Base-by-base conservation (phyloP, 441 rosid species). In the Populus tomentosa region DNA sequence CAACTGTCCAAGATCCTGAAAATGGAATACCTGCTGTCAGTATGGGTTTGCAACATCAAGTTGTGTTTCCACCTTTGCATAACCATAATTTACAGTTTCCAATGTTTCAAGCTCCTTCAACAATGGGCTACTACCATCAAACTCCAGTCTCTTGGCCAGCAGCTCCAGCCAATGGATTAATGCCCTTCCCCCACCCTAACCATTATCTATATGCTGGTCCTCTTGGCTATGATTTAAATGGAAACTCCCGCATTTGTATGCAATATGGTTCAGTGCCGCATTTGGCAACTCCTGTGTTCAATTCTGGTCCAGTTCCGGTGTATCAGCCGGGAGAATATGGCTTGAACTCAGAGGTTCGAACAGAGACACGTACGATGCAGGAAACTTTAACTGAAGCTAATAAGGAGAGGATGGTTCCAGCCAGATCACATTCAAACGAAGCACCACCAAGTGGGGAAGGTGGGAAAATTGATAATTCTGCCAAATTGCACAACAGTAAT, bases 101-200 rank as follows among this genome's bases (percentile, higher is more conserved):
- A 10, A 76, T 90, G 81, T 88, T 86, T 81, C 96, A 88, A 81
- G 77, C 86, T 88, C 89, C 94, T 83, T 75, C 97, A 75, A 73
- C 92, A 53, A 71, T 89, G 89, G 91, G 91, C 80, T 94, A 92
- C 89, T 94, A 89, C 80, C 94, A 88, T 85, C 96, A 92, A 85
- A 90, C 86, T 86, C 92, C 91, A 71, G 91, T 90, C 78, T 85
- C 98, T 24, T 96, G 98, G 99, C 82, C 92, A 16, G 86, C 92
- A 26, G 84, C 87, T 81, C 90, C 91, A 14, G 81, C 90, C 66
- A 89, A 85, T 80, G 97, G 92, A 64, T 81, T 92, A 72, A 81
- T 89, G 88, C 81, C 90, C 35, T 89, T 81, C 50, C 82, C 92
- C 42, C 92, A 86, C 69, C 88, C 90, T 46, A 89, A 84, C 82